Evolutionary conservation across 768 basidiomycete species (phyloP), one percentile per base, ranked within the genome.

Genomic region (Cyclocybe cylindracea): DNA sequence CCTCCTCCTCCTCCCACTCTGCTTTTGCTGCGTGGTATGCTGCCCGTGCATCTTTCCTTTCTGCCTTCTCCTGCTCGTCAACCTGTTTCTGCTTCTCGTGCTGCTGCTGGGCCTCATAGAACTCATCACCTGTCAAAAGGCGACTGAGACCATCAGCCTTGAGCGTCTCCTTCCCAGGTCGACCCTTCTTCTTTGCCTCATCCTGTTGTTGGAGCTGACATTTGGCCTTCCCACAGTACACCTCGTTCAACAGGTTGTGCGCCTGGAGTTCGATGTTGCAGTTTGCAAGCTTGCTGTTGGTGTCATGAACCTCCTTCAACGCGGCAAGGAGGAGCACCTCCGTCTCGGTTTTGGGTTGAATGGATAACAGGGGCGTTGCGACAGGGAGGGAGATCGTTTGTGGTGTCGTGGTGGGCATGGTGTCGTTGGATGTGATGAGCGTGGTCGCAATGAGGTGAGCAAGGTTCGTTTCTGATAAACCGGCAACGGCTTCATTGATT

Each of bases 61-160:
- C 46, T 36, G 39, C 49, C 38, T 53, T 57, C 34, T 51, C 57
- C 44, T 40, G 41, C 7, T 24, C 54, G 35, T 59, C 43, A 32
- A 43, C 47, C 10, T 24, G 14, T n/a, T 39, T 39, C 42, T 58
- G 43, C 46, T 50, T 44, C 43, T 56, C 46, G 24, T 54, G n/a
- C 44, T 47, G 31, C 24, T 48, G 8, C 3, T 33, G 47, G 4
- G 44, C 44, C 38, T 55, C 53, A 37, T 55, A 59, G 49, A 66
- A 66, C 4, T 58, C 55, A 40, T 58, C 53, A 7, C 49, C 51
- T 24, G 53, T 59, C 32, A 68, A 51, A 29, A 68, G 56, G 8
- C 48, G 41, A n/a, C 62, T 61, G 19, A 64, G 40, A 10, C 64
- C 64, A 61, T 66, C 64, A 16, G 56, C 57, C n/a, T 61, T 42